Percentiles rank a stretch among this genome's conserved stretches.
Conservation (phyloP, 2,329 filamentous ascomycete species). For the Grosmannia huntii region DNA sequence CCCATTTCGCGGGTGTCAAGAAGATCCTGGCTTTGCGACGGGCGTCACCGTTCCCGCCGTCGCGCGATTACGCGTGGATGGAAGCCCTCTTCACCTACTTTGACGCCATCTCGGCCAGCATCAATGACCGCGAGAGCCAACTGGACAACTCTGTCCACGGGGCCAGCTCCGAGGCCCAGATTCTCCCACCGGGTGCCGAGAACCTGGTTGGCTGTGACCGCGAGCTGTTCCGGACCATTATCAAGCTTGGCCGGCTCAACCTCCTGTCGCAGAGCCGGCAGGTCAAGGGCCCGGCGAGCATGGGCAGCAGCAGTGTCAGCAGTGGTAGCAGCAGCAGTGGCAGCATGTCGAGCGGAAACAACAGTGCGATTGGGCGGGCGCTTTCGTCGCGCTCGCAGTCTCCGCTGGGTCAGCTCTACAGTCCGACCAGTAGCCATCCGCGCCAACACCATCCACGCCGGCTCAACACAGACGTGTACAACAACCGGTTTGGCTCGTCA, state of each 20-base stretch:
- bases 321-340: not conserved
- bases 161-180: conserved; percentile 30
- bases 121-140: conserved; percentile 84
- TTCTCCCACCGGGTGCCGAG: conserved; percentile 53
- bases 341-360: not conserved
- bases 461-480: conserved; percentile 33
- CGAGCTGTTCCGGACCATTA: conserved; percentile 74
- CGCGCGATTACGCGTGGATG: conserved; percentile 73
- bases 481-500: conserved; percentile 38
- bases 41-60: conserved; percentile 34
- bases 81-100: conserved; percentile 90
- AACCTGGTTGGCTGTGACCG: conserved; percentile 82
- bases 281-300: conserved; percentile 26
- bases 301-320: not conserved
- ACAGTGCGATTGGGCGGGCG: conserved; percentile 9
- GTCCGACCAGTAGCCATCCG: conserved; percentile 21
- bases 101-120: conserved; percentile 80
- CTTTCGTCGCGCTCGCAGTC: conserved; percentile 22
- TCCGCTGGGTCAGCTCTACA: conserved; percentile 25
- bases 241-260: conserved; percentile 72
- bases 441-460: conserved; percentile 18
- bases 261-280: conserved; percentile 61
- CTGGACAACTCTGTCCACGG: conserved; percentile 56
- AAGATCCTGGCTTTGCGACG: conserved; percentile 73
- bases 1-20: conserved; percentile 84